Evolutionary conservation across 352 stramenopile genomes (phyloP), one percentile per base, ranked within the genome.

Genomic region (Thalassiosira exigua): DNA sequence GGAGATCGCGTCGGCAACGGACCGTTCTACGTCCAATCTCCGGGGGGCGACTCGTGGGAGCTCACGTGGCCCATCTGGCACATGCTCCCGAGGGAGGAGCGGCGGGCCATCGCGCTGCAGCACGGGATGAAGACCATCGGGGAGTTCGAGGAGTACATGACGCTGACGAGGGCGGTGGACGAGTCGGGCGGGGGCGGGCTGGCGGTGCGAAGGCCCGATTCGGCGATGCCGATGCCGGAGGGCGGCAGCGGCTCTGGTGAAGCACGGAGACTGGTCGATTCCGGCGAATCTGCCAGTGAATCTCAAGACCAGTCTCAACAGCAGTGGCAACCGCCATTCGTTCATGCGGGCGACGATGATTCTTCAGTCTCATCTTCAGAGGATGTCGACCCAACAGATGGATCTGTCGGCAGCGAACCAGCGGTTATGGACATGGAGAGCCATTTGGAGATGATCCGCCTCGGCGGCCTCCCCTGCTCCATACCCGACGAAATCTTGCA

Each of bases 101-200:
- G 82, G 11, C 89, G 85, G 52, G 68, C 71, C 21, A 82, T 92
- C 33, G 84, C 87, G 1, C 32, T 58, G 33, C 68, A 88, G 50
- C 79, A 92, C 52, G 87, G 87, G 17, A 88, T 83, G 52, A 90
- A 90, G 57, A 86, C 79, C 1, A 92, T 92, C 57, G 87, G 87
- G 21, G 87, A 86, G 60, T 92, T 92, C 66, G 87, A 92, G 72
- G 87, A 92, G 59, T 89, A 89, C 67, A 90, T 92, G 76, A 82
- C 68, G 21, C 53, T 92, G 21, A 71, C 81, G 30, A 82, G 78
- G 41, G 87, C 84, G 26, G 59, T 92, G 4, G 80, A 84, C 65
- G 78, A 90, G 39, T 83, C 75, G n/a, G 68, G 74, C 32, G 67
- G 75, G 7, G 52, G 22, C n/a, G n/a, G n/a, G n/a, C n/a, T n/a